Evolutionary conservation across 129 eudicot species (phyloP), one percentile per base, ranked within the genome.

Genomic region (Flaveria sonorensis): DNA sequence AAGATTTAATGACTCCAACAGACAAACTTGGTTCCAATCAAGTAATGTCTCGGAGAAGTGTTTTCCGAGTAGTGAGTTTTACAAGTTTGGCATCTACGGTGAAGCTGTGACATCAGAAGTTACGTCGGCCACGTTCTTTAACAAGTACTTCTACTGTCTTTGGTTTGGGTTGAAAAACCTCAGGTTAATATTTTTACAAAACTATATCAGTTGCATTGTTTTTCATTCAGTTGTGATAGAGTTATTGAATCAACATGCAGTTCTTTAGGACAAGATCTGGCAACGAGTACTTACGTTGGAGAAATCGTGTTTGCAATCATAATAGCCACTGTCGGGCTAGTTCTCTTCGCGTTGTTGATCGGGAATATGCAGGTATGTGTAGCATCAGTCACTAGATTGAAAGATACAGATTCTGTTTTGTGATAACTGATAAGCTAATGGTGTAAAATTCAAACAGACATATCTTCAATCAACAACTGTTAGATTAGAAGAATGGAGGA

Each of bases 401-500:
- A 7, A 30, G 72, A 48, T 75, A 7, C 47, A 1, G 32, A 50
- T 52, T 43, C 19, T 53, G 16, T 6, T 65, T 18, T 65, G 26
- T n/a, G 45, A 74, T 24, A 56, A 57, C 52, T 48, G 12, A 59
- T 32, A 9, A 45, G 32, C 69, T 70, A 42, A 60, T 2, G 2
- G 68, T 70, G 0, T 59, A 20, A 46, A 24, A 20, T 23, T 71
- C 7, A 20, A 77, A 82, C 46, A 92, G 98, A 93, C 91, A 3
- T 93, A 93, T 68, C 92, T 93, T 47, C 96, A 90, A 86, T 93
- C 98, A 18, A 88, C 96, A 26, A 93, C 97, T 1, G 87, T 85
- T 46, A 85, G 98, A 63, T 79, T 93, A 85, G 98, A 93, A 80
- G 98, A 93, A 70, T 93, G 98, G 98, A 93, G 97, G 83, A 87